Percentiles rank a stretch among this genome's conserved stretches.
These are phyloP conservation scores for Hypoxylon sp. DNA, from an alignment of 2,329 filamentous ascomycete species.

Conservation along the genomic window DNA sequence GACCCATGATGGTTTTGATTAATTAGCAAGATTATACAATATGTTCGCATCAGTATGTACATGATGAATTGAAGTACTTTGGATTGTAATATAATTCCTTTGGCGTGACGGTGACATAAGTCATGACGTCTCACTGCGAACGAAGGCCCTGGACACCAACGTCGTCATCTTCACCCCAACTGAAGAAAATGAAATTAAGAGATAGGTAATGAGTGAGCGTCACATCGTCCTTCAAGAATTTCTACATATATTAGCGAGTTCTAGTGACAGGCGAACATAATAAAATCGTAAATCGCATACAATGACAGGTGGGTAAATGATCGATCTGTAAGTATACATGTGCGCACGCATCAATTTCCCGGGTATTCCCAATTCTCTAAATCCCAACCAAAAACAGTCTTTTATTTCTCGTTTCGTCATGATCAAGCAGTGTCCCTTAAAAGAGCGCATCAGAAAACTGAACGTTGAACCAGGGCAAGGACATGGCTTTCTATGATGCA, in stretches of 20 bases:
- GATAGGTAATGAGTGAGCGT: neutral
- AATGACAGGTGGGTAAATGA: conserved; percentile 9
- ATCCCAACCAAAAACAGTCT: conserved; percentile 17
- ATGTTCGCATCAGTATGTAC: neutral
- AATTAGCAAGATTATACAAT: neutral
- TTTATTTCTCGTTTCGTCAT: conserved; percentile 23
- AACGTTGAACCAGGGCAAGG: conserved; percentile 3
- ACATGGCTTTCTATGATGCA: neutral
- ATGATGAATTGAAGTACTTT: neutral
- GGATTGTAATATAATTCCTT: neutral
- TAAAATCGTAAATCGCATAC: neutral
- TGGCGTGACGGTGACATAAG: neutral
- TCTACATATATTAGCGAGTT: conserved; percentile 39
- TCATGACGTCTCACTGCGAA: neutral
- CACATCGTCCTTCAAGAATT: conserved; percentile 37
- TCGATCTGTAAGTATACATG: conserved; percentile 8
- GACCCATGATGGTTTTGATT: neutral
- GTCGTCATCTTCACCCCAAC: neutral
- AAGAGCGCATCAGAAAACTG: conserved; percentile 42
- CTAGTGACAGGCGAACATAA: neutral
- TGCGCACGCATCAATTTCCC: neutral
- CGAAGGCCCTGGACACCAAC: neutral
- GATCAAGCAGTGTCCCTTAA: conserved; percentile 46
- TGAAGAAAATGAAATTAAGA: neutral
- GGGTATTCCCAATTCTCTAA: conserved; percentile 15